A percentile compares a stretch with the other conserved stretches of the same genome.
Conservation (phyloP, 2,329 filamentous ascomycete species). For the Fusarium sp. region DNA sequence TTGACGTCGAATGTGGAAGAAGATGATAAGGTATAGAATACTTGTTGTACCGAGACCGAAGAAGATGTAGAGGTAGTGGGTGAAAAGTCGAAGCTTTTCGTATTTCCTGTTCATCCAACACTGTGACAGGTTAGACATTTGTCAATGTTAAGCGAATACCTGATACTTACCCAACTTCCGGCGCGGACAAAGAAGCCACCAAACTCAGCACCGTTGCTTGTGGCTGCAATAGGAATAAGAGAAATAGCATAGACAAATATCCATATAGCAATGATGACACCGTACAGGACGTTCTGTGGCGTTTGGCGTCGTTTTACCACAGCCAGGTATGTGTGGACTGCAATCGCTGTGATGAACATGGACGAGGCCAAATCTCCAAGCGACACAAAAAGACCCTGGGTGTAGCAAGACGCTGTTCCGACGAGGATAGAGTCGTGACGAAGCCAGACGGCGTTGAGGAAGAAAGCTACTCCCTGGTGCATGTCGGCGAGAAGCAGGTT, state of each 20-base stretch:
- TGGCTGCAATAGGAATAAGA: constrained; percentile 62
- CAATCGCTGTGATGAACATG: constrained; percentile 75
- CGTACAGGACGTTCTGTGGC: constrained; percentile 63
- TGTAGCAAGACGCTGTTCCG: constrained; percentile 66
- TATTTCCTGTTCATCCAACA: constrained; percentile 73
- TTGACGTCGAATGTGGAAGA: constrained; percentile 54
- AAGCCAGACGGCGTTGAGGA: constrained; percentile 73
- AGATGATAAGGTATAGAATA: constrained; percentile 57
- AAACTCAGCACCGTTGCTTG: constrained; percentile 55
- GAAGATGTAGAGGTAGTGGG: constrained; percentile 76
- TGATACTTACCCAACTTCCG: constrained; percentile 67
- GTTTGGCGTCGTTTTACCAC: constrained; percentile 69
- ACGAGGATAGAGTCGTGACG: constrained; percentile 65
- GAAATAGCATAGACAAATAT: constrained; percentile 69
- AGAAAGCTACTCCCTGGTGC: constrained; percentile 73
- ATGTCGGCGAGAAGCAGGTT: constrained; percentile 77
- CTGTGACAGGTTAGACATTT: constrained; percentile 48
- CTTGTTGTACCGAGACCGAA: constrained; percentile 55
- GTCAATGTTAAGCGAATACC: rapidly evolving
- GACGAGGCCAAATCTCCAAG: constrained; percentile 75
- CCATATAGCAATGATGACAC: constrained; percentile 65
- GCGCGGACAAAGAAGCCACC: constrained; percentile 72
- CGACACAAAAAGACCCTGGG: constrained; percentile 77
- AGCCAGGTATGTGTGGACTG: constrained; percentile 73
- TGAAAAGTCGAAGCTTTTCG: constrained; percentile 66